Base-by-base conservation (phyloP, 768 basidiomycete species). In the Pleurotus eryngii region DNA sequence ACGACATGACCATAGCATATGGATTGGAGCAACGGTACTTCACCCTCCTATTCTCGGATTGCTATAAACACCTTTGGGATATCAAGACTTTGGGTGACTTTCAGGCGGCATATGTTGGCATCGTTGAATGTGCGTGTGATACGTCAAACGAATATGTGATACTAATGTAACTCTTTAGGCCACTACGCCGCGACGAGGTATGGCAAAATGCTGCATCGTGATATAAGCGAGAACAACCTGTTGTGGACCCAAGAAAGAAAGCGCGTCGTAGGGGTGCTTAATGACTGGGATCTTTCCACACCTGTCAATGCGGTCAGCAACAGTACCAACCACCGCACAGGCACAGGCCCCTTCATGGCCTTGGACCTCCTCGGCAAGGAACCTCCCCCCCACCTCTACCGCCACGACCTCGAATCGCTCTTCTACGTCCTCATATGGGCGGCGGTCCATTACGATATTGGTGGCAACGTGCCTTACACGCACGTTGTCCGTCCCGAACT, bases 141-240 rank as follows among this genome's bases (percentile, higher is more conserved):
- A 3, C 22, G 22, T 22, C 22, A 2, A 2, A 22, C 40, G 27
- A 3, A 6, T 18, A 2, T 22, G 22, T 17, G 11, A 4, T n/a
- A 8, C 37, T 4, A 12, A 20, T 38, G 22, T 22, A 22, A 22
- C 3, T 22, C 22, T 22, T 22, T 22, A 69, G 71, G 65, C 37
- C 69, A 70, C 48, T 60, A 65, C 49, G 60, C 61, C 40, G 65
- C 64, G 0, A 68, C 61, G 42, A 49, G 39, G 3, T 57, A 53
- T 18, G 64, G 61, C 2, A 49, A 57, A 3, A 60, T 72, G n/a
- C 55, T 74, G 18, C 70, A 74, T 57, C 57, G 67, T 35, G 66
- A 74, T 54, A 53, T 74, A 49, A 69, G 72, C 59, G 63, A 66
- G 18, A 64, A 64, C 56, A 72, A 70, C 53, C 55, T 72, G n/a